These are phyloP conservation scores for Trichoderma harzianum DNA, from an alignment of 2,329 filamentous ascomycete species.

Conservation along the genomic window DNA sequence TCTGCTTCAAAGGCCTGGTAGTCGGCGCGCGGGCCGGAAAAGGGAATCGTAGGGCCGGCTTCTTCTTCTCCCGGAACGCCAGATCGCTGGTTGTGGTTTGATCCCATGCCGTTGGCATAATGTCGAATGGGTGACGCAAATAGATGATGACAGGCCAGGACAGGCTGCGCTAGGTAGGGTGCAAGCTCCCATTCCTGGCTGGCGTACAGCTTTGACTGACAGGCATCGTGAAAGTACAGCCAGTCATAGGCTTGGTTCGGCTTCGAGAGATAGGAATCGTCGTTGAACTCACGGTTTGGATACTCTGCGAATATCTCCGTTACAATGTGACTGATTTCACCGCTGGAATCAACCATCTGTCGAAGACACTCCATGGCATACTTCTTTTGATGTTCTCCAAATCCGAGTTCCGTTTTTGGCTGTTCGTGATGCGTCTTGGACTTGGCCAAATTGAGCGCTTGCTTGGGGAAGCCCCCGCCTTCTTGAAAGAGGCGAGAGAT, in stretches of 20 bases:
- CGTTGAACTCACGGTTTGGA: constrained; percentile 83
- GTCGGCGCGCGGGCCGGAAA: constrained; percentile 77
- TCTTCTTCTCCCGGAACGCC: constrained; percentile 41
- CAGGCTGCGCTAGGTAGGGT: constrained; percentile 80
- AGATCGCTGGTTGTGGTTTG: not conserved
- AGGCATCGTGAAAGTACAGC: constrained; percentile 87
- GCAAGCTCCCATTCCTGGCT: constrained; percentile 90
- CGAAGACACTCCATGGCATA: constrained; percentile 67
- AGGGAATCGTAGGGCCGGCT: constrained; percentile 60
- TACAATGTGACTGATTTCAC: constrained; percentile 74
- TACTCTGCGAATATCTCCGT: constrained; percentile 84
- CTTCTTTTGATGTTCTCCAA: constrained; percentile 70
- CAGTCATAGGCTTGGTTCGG: constrained; percentile 87
- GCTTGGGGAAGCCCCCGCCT: constrained; percentile 71
- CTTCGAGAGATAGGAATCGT: constrained; percentile 87
- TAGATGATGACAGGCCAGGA: constrained; percentile 85
- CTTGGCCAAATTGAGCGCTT: constrained; percentile 38
- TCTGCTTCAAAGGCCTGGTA: constrained; percentile 76
- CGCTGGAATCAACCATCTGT: constrained; percentile 75
- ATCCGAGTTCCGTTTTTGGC: constrained; percentile 60
- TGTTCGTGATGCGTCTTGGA: constrained; percentile 50
- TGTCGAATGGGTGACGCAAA: constrained; percentile 71
- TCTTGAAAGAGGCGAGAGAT: constrained; percentile 76
- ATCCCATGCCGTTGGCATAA: constrained; percentile 34
- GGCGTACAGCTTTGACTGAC: constrained; percentile 74